Evolutionary conservation across 2,329 filamentous ascomycete genomes (phyloP).

Genomic region (Hymenoscyphus repandus): DNA sequence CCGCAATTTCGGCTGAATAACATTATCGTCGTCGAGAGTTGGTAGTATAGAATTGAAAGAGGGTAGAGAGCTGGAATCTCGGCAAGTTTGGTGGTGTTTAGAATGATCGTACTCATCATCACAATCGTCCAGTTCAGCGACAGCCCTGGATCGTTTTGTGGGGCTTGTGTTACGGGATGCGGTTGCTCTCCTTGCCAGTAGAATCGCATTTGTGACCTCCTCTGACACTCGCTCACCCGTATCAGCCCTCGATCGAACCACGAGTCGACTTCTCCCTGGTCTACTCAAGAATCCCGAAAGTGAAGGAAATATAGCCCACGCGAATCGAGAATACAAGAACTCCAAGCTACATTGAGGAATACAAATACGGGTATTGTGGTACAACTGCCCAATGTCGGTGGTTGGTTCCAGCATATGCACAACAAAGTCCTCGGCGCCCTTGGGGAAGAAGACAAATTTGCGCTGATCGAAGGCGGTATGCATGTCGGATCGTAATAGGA

Average conservation of each 20-base stretch:
- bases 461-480: too few relatives aligned
- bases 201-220: background rate
- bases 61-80: background rate
- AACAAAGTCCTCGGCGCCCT: background rate
- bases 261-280: background rate
- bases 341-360: background rate
- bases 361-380: background rate
- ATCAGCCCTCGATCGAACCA: background rate
- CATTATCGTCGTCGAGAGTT: background rate
- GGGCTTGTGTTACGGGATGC: background rate
- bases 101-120: background rate
- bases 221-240: background rate
- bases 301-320: conserved; percentile 1
- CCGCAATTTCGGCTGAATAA: background rate
- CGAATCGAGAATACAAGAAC: background rate
- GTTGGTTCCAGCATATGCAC: conserved; percentile 1
- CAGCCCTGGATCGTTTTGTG: background rate
- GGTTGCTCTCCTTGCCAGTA: background rate
- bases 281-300: background rate
- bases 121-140: background rate
- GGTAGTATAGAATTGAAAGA: background rate
- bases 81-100: background rate
- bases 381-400: background rate
- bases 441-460: too few relatives aligned
- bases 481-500: too few relatives aligned